Evolutionary conservation across 768 basidiomycete genomes (phyloP), one percentile per base, ranked within the genome.

Genomic region (Amanita pallidorosea): DNA sequence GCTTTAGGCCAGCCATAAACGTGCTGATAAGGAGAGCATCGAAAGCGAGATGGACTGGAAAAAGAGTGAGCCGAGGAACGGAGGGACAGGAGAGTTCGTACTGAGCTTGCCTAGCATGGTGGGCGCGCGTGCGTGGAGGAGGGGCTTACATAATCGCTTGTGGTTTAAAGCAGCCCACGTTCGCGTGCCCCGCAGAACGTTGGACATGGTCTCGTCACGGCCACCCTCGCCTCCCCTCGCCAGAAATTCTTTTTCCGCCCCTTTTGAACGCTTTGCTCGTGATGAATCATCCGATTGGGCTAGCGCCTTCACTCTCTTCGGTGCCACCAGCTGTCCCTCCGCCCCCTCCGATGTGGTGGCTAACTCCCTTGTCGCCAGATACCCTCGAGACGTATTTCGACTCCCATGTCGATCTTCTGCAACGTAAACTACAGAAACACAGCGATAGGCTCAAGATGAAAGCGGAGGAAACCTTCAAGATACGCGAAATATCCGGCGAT

Each of bases 381-480:
- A 95, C 93, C 7, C 72, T 93, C 64, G 93, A 96, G 67, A 96
- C 93, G 0, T 96, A 86, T 62, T 95, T 93, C 63, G 92, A 97
- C 69, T 91, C 92, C 1, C 84, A 88, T 62, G 70, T 88, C 55
- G 88, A 88, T 62, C 73, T 90, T 13, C 66, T 88, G 3, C 88
- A 95, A 63, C 81, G 93, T 37, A 81, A 81, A 52, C 75, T 95
- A 25, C 85, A 88, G 65, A 93, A 86, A 51, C 91, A 92, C 60
- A 81, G 88, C 57, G 88, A 92, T 54, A 74, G 79, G 43, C 73
- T 96, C 49, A 92, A 88, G 71, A 68, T 77, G 63, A 80, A 80
- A 57, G 92, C 93, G 0, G 89, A 89, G 57, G 79, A 68, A 57
- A 75, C 79, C 37, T 62, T 80, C 9, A 88, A 84, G 68, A 74